Evolutionary conservation across 1,284 basidiomycete species (phyloP).

Genomic region (Xerocomus minutiporus): DNA sequence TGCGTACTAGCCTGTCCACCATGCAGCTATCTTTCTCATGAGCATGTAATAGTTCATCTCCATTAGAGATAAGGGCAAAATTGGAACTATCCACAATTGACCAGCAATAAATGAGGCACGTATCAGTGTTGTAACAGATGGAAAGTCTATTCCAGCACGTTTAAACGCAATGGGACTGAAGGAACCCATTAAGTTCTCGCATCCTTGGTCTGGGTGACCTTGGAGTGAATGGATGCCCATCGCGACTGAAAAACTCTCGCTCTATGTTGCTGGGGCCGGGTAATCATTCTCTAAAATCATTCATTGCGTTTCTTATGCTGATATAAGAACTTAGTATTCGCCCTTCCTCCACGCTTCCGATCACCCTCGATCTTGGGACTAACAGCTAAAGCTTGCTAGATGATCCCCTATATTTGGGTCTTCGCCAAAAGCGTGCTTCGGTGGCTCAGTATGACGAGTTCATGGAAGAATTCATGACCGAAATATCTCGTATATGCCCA

Average conservation of each 20-base stretch:
- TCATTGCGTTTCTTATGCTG: not conserved
- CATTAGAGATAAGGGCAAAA: conserved; percentile 81
- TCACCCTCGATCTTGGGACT: conserved; percentile 84
- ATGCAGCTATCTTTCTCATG: not conserved
- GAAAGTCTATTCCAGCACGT: conserved; percentile 34
- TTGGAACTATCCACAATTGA: conserved; percentile 72
- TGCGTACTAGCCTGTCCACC: conserved; percentile 35
- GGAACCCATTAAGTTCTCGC: conserved; percentile 56
- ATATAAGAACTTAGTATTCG: conserved; percentile 57
- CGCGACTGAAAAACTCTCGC: conserved; percentile 86
- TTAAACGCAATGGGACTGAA: conserved; percentile 2
- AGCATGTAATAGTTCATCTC: conserved; percentile 61
- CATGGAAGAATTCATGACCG: conserved; percentile 92
- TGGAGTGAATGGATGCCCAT: conserved; percentile 88
- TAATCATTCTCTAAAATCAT: conserved; percentile 30
- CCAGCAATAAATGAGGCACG: conserved; percentile 68
- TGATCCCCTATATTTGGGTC: conserved; percentile 89
- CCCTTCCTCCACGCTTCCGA: conserved; percentile 81
- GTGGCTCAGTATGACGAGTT: conserved; percentile 71
- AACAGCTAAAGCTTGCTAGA: conserved; percentile 80
- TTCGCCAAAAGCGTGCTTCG: conserved; percentile 66
- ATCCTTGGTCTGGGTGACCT: conserved; percentile 93
- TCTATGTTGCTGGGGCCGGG: conserved; percentile 89
- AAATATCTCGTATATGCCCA: conserved; percentile 70
- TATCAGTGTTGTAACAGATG: conserved; percentile 87